These are phyloP conservation scores for Acacia melanoxylon DNA, from an alignment of 306 rosid species.

Conservation along the genomic window DNA sequence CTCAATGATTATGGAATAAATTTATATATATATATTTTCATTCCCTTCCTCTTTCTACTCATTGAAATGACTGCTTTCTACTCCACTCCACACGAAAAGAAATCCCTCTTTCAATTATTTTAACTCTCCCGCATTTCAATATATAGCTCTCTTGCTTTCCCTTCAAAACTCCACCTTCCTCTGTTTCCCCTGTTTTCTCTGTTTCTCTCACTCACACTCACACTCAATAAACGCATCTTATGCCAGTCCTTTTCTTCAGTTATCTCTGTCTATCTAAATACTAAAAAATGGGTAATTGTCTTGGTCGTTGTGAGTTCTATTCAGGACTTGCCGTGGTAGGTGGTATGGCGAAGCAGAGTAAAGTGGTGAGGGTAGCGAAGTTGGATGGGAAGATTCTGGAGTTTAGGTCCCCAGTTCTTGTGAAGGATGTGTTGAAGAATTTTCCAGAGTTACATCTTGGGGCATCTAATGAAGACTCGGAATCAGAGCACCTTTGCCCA, in stretches of 20 bases:
- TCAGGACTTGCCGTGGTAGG: conserved; percentile 19
- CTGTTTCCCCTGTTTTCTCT: conserved; percentile 26
- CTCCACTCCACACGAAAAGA: conserved; percentile 49
- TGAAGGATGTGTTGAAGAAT: conserved; percentile 49
- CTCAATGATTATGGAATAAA: too few relatives aligned
- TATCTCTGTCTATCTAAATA: background rate
- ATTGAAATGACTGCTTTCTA: conserved; percentile 36
- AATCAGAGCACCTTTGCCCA: conserved; percentile 43
- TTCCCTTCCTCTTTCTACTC: conserved; percentile 29
- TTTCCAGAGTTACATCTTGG: conserved; percentile 40
- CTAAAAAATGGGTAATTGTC: conserved; percentile 63
- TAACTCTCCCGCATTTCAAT: conserved; percentile 5
- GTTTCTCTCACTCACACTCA: background rate
- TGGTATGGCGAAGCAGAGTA: conserved; percentile 18
- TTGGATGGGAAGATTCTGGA: conserved; percentile 57
- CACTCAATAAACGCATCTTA: background rate
- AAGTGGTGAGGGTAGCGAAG: conserved; percentile 50
- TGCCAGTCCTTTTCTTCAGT: background rate
- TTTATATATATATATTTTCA: background rate
- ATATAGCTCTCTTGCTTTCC: conserved; percentile 39
- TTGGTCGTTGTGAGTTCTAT: conserved; percentile 34
- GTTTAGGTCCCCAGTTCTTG: conserved; percentile 46
- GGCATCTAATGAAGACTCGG: conserved; percentile 44
- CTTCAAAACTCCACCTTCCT: conserved; percentile 33
- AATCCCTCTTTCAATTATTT: conserved; percentile 32